Evolutionary conservation across 139 green algal species (phyloP).

Genomic region (Chlamydomonas applanata): DNA sequence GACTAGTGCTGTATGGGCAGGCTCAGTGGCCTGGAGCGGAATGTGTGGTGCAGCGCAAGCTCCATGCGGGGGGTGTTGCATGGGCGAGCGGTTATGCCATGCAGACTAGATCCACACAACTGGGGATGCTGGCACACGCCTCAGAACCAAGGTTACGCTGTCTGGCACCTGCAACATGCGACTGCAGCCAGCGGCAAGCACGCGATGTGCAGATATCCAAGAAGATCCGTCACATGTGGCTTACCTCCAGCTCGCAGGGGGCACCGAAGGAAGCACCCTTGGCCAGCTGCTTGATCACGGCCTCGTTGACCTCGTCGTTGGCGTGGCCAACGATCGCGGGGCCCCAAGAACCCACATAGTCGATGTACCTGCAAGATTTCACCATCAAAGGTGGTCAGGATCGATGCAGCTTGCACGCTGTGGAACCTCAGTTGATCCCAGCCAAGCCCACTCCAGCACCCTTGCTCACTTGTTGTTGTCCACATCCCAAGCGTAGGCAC

Average conservation of each 20-base stretch:
- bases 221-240: neutral
- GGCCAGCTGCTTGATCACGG: constrained; percentile 85
- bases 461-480: constrained; percentile 84
- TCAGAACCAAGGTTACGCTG: too few relatives aligned
- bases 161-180: too few relatives aligned
- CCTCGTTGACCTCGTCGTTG: constrained; percentile 94
- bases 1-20: too few relatives aligned
- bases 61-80: too few relatives aligned
- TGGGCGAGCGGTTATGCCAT: too few relatives aligned
- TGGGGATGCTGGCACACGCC: too few relatives aligned
- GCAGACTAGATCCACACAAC: too few relatives aligned
- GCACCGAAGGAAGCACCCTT: constrained; percentile 98
- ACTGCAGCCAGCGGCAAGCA: too few relatives aligned
- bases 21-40: too few relatives aligned
- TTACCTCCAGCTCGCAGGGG: constrained; percentile 92
- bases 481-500: constrained; percentile 88
- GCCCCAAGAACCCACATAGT: constrained; percentile 98
- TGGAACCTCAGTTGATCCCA: neutral
- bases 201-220: neutral
- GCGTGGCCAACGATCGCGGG: constrained; percentile 93
- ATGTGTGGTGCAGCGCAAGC: too few relatives aligned
- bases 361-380: constrained; percentile 69
- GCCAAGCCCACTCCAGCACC: neutral
- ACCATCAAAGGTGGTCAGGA: neutral
- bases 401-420: neutral